Evolutionary conservation across 148 eudicot genomes (phyloP), one percentile per base, ranked within the genome.

Genomic region (Selenicereus undatus): DNA sequence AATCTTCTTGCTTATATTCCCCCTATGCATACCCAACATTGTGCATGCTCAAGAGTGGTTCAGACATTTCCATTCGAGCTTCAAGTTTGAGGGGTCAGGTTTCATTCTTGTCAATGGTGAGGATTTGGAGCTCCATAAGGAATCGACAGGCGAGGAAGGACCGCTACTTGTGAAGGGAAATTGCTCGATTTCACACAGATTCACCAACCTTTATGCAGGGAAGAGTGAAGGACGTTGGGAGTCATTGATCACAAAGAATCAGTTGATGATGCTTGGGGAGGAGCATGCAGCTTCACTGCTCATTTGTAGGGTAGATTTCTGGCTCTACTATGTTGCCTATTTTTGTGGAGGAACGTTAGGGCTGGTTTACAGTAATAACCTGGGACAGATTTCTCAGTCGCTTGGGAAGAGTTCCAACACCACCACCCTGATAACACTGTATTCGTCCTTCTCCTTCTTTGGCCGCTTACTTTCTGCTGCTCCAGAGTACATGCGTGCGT

Each of bases 261-360:
- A 76, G 84, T 81, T 94, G 86, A 51, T 83, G 39, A 90, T 89
- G 91, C 91, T 94, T n/a, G 94, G 93, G 36, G 92, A 94, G 76
- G 98, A 94, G 80, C 98, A 93, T 83, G 81, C 79, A 16, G 97
- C 93, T 29, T 35, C 62, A 10, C 43, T 64, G 81, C 91, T 94
- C 8, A 76, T 94, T 45, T 85, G 85, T 3, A 86, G 98, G 78
- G 65, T 93, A 21, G 98, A 94, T 82, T 94, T 94, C 81, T 94
- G 98, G 98, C 80, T 94, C 11, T 94, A 94, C 81, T 94, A 90
- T 43, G 30, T 90, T 75, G 94, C 94, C 26, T 94, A 94, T 80
- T 91, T 94, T 66, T 90, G 95, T 85, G 98, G 95, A 10, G 98
- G 98, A n/a, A 94, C 98, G 27, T 88, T 93, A 7, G 98, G 98